phyloP scores from a whole-genome alignment of 1,284 basidiomycete species.

The Agroathelia rolfsii region DNA sequence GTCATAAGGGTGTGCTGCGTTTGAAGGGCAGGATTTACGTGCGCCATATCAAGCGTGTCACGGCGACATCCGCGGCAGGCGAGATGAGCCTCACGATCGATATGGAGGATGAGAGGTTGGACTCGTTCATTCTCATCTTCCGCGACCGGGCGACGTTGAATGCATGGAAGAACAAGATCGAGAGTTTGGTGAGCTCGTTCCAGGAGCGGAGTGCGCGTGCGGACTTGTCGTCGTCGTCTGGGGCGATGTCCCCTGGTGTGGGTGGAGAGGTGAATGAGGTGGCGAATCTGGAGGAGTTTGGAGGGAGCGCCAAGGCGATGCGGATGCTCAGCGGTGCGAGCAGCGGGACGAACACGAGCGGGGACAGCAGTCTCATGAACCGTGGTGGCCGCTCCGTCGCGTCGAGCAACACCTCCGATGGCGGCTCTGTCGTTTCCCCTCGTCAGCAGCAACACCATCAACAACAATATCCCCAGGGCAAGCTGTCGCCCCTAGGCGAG shows the following conservation, averaged over 20 bases:
- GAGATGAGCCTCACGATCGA: conserved; percentile 88
- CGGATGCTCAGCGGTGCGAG: conserved; percentile 71
- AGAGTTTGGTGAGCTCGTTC: conserved; percentile 59
- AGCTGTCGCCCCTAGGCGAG: conserved; percentile 58
- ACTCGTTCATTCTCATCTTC: conserved; percentile 92
- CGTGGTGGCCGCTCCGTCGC: conserved; percentile 55
- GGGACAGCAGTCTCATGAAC: conserved; percentile 60
- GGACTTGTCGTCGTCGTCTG: conserved; percentile 38
- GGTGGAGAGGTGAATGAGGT: no score
- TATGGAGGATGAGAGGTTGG: conserved; percentile 89
- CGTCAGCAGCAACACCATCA: conserved; percentile 22
- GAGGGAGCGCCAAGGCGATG: conserved; percentile 62
- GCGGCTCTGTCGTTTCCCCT: conserved; percentile 33
- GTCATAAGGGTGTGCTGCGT: conserved; percentile 78
- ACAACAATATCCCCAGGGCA: conserved; percentile 28
- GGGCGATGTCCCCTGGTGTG: no score
- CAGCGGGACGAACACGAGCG: conserved; percentile 51
- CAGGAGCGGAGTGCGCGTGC: conserved; percentile 41
- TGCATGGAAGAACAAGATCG: conserved; percentile 77
- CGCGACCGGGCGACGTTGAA: conserved; percentile 83
- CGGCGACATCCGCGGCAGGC: conserved; percentile 64
- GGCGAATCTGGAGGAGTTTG: conserved; percentile 68
- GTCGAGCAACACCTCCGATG: conserved; percentile 62
- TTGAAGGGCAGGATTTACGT: conserved; percentile 94
- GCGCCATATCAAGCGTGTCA: conserved; percentile 82